These are phyloP conservation scores for Rostrohypoxylon terebratum DNA, from an alignment of 495 filamentous ascomycete species.

Conservation along the genomic window DNA sequence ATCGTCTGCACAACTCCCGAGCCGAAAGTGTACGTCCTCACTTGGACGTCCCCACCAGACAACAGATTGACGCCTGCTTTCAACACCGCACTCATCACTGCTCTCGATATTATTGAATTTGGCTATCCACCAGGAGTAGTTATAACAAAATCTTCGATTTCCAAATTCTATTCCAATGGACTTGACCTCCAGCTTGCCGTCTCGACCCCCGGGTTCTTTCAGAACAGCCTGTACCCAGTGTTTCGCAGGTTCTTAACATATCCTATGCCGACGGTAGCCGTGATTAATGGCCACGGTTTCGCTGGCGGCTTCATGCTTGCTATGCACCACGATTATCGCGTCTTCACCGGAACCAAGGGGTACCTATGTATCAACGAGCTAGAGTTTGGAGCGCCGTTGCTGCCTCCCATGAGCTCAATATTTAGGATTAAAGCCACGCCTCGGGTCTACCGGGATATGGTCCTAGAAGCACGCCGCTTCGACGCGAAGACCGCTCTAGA, in stretches of 20 bases:
- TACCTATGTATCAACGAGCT: constrained; percentile 83
- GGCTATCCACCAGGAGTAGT: constrained; percentile 73
- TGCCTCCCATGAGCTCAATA: constrained; percentile 76
- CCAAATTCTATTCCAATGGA: constrained; percentile 86
- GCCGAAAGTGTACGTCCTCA: constrained; percentile 74
- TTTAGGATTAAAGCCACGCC: constrained; percentile 75
- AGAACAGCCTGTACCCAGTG: constrained; percentile 67
- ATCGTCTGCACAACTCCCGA: constrained; percentile 66
- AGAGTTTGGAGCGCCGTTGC: constrained; percentile 78
- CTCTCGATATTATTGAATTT: constrained; percentile 79
- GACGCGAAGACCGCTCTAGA: constrained; percentile 68
- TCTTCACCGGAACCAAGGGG: constrained; percentile 75
- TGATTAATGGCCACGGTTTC: constrained; percentile 85
- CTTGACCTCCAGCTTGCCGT: constrained; percentile 72
- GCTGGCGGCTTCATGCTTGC: constrained; percentile 83
- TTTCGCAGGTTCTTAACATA: constrained; percentile 73
- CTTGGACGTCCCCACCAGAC: constrained; percentile 75
- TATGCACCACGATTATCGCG: constrained; percentile 86
- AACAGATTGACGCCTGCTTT: constrained; percentile 78
- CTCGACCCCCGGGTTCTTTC: constrained; percentile 64
- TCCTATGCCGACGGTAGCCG: constrained; percentile 84
- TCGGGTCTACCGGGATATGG: constrained; percentile 67
- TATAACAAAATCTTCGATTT: constrained; percentile 76
- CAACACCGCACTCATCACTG: constrained; percentile 71
- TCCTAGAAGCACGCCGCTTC: constrained; percentile 77